Percentiles rank a stretch among this genome's conserved stretches.
Conservation (phyloP, 306 rosid genomes). For the Lablab purpureus region DNA sequence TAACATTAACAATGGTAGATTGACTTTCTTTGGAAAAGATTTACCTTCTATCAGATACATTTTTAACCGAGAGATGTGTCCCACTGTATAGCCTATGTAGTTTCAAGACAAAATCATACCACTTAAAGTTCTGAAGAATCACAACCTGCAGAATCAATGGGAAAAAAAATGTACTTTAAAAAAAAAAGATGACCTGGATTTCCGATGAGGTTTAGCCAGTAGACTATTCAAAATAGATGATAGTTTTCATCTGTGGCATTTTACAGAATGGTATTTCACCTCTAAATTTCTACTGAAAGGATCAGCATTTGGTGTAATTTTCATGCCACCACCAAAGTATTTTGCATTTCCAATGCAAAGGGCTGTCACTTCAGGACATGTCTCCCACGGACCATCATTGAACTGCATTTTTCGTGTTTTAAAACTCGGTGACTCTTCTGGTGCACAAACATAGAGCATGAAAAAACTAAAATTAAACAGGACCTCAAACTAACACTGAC, state of each 20-base stretch:
- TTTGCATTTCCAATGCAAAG: slow-evolving; percentile 90
- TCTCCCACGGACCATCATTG: slow-evolving; percentile 86
- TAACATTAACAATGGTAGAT: slow-evolving; percentile 24
- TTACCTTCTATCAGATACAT: slow-evolving; percentile 83
- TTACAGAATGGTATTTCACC: slow-evolving; percentile 56
- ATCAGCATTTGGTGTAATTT: slow-evolving; percentile 83
- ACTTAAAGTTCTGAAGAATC: slow-evolving; percentile 86
- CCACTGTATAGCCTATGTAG: slow-evolving; percentile 82
- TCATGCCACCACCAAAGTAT: slow-evolving; percentile 98
- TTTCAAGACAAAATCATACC: slow-evolving; percentile 88
- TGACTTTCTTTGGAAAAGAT: slow-evolving; percentile 27
- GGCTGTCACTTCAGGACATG: slow-evolving; percentile 78
- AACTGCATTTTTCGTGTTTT: slow-evolving; percentile 57
- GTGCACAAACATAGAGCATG: slow-evolving; percentile 23
- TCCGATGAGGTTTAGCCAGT: slow-evolving; percentile 31
- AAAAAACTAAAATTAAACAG: slow-evolving; percentile 8
- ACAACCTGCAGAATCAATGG: slow-evolving; percentile 65
- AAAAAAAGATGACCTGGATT: slow-evolving; percentile 15
- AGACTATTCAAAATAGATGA: slow-evolving; percentile 31
- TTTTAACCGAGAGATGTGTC: slow-evolving; percentile 79
- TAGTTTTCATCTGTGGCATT: slow-evolving; percentile 13
- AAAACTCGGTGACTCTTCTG: slow-evolving; percentile 15
- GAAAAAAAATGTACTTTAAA: slow-evolving; percentile 5
- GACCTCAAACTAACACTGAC: slow-evolving; percentile 52
- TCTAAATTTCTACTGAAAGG: slow-evolving; percentile 76